Base-by-base conservation (phyloP, 805 yeast species). In the Crinitomyces ghanaensis region DNA sequence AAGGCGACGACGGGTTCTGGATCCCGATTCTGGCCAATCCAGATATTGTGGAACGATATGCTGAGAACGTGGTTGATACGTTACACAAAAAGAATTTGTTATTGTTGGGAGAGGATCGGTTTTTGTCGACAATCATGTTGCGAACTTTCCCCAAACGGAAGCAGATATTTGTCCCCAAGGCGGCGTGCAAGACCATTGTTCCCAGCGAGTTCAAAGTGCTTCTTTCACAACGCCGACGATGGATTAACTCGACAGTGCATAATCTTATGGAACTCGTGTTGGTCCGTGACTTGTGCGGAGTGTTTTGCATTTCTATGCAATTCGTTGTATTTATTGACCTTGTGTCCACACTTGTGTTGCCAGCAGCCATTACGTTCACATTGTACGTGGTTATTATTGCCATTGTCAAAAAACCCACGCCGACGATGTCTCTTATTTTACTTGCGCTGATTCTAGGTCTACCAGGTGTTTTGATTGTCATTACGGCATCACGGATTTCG, bases 191-290 rank as follows among this genome's bases (percentile, higher is more conserved):
- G 53, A 86, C 96, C 2, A 60, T 82, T 43, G 96, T 77, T 15
- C 96, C 96, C 1, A 80, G 77, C 45, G 66, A 68, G 27, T 82
- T 86, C 51, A 66, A 59, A 37, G 91, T 86, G 35, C 62, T 86
- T 41, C 62, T 86, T 30, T 86, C 95, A 0, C 96, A 86, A 55
- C 77, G 96, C 56, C 82, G 96, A 62, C 79, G 96, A 55, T 86
- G 96, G 96, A 86, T 86, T 44, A 86, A 86, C 56, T 85, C 95
- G 3, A 86, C 96, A 0, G 91, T 86, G 18, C 96, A 86, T 56
- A 86, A 86, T 51, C 68, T 86, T 55, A 72, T 86, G 79, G 96
- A 86, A 54, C 70, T 86, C 48, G 80, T 77, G 2, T 57, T 83
- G 42, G 88, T 85, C 24, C 77, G 75, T 38, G 95, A 86, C 55